A percentile compares a stretch with the other conserved stretches of the same genome.
These are phyloP conservation scores for Mortierella polycephala DNA, from an alignment of 371 early-diverging fungal genomes.

Conservation along the genomic window DNA sequence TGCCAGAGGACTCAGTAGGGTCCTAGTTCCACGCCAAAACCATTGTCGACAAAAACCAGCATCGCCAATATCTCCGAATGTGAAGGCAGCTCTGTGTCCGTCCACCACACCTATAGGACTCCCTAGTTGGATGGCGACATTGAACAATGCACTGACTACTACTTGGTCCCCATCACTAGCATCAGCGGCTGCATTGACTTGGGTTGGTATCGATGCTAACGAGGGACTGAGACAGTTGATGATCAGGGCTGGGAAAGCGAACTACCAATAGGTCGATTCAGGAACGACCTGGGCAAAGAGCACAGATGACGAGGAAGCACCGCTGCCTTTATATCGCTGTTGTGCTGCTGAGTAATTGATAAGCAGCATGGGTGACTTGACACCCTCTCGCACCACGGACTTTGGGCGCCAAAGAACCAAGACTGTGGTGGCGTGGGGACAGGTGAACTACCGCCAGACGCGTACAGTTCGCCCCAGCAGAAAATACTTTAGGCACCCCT, in stretches of 20 bases:
- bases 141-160: constrained; percentile 19
- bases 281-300: constrained; percentile 35
- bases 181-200: constrained; percentile 35
- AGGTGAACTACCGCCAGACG: too few species aligned
- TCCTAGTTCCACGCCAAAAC: constrained; percentile 30
- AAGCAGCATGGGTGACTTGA: too few species aligned
- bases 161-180: constrained; percentile 37
- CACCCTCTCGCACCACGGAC: too few species aligned
- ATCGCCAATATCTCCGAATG: constrained; percentile 19
- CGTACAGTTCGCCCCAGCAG: too few species aligned
- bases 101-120: constrained; percentile 12
- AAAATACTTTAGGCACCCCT: too few species aligned
- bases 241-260: constrained; percentile 31
- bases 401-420: too few species aligned
- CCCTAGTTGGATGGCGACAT: constrained; percentile 13
- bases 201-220: constrained; percentile 29
- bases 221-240: constrained; percentile 33
- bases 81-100: constrained; percentile 39
- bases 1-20: constrained; percentile 20
- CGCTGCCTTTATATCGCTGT: too few species aligned
- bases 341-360: too few species aligned
- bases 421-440: too few species aligned
- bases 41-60: constrained; percentile 2
- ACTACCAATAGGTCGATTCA: constrained; percentile 25
- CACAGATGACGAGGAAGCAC: not conserved